Conservation (phyloP, 2,329 filamentous ascomycete genomes). For the Ceratocystiopsis sp. region DNA sequence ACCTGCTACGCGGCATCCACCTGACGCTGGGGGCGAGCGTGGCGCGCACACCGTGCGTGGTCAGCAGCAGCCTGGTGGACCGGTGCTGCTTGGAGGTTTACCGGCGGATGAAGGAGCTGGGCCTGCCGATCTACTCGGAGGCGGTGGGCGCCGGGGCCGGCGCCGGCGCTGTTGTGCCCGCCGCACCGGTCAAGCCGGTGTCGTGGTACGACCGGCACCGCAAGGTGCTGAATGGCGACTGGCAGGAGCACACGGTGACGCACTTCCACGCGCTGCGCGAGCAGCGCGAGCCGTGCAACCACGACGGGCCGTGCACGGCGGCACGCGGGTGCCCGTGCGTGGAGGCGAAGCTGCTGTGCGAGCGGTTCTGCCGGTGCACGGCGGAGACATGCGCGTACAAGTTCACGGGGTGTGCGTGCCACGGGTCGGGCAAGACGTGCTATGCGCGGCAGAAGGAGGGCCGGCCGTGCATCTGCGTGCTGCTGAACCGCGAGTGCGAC, state of each 20-base stretch:
- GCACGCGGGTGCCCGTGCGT: conserved; percentile 45
- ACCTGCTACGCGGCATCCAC: conserved; percentile 30
- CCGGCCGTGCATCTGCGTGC: conserved; percentile 50
- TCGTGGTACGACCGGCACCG: conserved; percentile 40
- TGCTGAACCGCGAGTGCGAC: conserved; percentile 65
- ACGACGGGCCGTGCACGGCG: conserved; percentile 48
- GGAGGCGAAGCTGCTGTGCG: conserved; percentile 44
- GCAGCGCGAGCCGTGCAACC: conserved; percentile 47
- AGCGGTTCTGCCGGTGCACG: conserved; percentile 52
- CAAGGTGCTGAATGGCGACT: conserved; percentile 36
- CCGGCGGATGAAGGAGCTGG: conserved; percentile 23
- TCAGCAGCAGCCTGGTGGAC: conserved; percentile 27
- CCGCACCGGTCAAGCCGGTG: conserved; percentile 22
- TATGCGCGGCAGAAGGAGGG: conserved; percentile 35
- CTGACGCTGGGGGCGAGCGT: conserved; percentile 25
- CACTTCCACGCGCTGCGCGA: conserved; percentile 39
- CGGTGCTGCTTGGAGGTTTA: conserved; percentile 36
- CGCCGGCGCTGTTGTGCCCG: conserved; percentile 2
- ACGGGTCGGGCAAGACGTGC: conserved; percentile 40
- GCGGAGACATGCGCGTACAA: conserved; percentile 41
- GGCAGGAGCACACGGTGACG: conserved; percentile 36
- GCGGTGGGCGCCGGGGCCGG: conserved; percentile 15
- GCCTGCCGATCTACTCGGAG: conserved; percentile 10
- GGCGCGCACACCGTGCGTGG: conserved; percentile 29
- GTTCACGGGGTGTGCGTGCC: conserved; percentile 51